Conservation (phyloP, 2,329 filamentous ascomycete species). For the Lachnellula willkommii region DNA sequence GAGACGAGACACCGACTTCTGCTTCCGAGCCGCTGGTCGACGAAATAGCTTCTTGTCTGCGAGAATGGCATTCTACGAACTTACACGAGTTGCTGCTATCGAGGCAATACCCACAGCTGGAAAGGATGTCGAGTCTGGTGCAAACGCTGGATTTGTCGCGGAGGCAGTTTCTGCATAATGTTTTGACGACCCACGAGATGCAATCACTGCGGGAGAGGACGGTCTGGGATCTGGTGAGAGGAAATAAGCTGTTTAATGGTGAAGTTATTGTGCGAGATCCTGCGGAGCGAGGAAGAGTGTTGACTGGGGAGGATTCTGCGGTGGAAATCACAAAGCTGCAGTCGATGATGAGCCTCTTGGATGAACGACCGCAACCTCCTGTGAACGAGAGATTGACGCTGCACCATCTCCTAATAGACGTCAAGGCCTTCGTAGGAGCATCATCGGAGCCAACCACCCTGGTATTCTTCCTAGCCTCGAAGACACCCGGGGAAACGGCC, state of each 20-base stretch:
- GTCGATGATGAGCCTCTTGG: slow-evolving; percentile 90
- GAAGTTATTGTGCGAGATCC: slow-evolving; percentile 95
- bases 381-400: slow-evolving; percentile 65
- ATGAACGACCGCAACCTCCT: slow-evolving; percentile 67
- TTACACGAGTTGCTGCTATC: slow-evolving; percentile 84
- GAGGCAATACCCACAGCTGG: slow-evolving; percentile 73
- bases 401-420: slow-evolving; percentile 77
- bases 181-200: slow-evolving; percentile 83
- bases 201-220: slow-evolving; percentile 76
- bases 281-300: slow-evolving; percentile 70
- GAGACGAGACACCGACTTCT: slow-evolving; percentile 91
- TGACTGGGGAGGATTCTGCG: slow-evolving; percentile 89
- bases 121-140: slow-evolving; percentile 75
- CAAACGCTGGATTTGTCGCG: slow-evolving; percentile 77
- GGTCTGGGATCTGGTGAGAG: slow-evolving; percentile 89
- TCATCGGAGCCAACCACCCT: slow-evolving; percentile 71
- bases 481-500: slow-evolving; percentile 57
- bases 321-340: slow-evolving; percentile 88
- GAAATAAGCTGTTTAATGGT: slow-evolving; percentile 89
- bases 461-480: slow-evolving; percentile 71
- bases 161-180: slow-evolving; percentile 88
- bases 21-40: slow-evolving; percentile 86
- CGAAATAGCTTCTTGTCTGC: slow-evolving; percentile 91
- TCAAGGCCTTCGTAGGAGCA: slow-evolving; percentile 75
- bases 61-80: slow-evolving; percentile 98